Evolutionary conservation across 495 filamentous ascomycete genomes (phyloP), one percentile per base, ranked within the genome.

Genomic region (Darksidea phi): DNA sequence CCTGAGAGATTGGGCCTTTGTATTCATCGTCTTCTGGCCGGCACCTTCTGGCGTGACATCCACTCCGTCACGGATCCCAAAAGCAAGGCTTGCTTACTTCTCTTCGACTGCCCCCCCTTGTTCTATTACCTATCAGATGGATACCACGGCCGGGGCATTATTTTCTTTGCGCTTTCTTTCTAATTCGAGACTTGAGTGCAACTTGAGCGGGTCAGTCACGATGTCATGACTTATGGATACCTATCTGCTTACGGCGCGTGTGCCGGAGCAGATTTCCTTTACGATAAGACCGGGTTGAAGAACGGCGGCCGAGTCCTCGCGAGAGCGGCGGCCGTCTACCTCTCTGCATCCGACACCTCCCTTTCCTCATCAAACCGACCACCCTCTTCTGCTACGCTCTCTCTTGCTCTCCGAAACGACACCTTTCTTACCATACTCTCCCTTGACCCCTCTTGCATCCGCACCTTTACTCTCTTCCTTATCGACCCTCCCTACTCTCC

Each of bases 151-250:
- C 21, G 60, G 55, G 51, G 45, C 34, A 23, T 34, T 60, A 52
- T 49, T 61, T 54, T 32, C 28, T 24, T 52, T 49, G n/a, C 54
- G 37, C 51, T 62, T 67, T 48, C 54, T 53, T 42, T 64, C 46
- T 60, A 57, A 26, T 57, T 58, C 66, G 46, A 51, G 24, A 59
- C 46, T 32, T 55, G n/a, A 43, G 17, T 68, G 66, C 66, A 64
- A 68, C 64, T 64, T 68, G 66, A 68, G 66, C 60, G 66, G 64
- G 55, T 68, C 41, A 68, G 55, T 68, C 41, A 68, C 66, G 66
- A 68, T 61, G 32, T 68, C 61, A 68, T 54, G 66, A 68, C 52
- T 68, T 68, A 43, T 43, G 41, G 41, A 43, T 43, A 17, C 20
- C 20, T 45, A 17, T 45, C n/a, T 45, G 42, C 42, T 45, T 45